phyloP scores from a whole-genome alignment of 1,284 basidiomycete species.

The Sporisorium sorghi region DNA sequence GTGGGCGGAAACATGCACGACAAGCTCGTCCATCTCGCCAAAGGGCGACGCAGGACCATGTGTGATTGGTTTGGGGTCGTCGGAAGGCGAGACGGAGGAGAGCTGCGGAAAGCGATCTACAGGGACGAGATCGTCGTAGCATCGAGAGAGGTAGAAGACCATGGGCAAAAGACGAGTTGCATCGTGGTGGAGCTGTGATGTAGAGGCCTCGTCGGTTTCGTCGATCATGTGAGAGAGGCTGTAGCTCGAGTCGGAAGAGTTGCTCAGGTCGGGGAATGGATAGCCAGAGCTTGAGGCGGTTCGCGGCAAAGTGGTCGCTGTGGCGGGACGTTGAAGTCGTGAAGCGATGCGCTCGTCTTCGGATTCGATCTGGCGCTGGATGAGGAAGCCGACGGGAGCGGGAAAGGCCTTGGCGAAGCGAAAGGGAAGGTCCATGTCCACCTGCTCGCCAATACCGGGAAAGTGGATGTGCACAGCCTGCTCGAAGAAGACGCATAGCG shows the following conservation, averaged over 20 bases:
- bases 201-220: conserved; percentile 22
- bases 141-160: conserved; percentile 59
- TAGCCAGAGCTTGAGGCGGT: conserved; percentile 12
- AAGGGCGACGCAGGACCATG: conserved; percentile 50
- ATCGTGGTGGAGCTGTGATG: conserved; percentile 21
- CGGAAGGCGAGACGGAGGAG: conserved; percentile 8
- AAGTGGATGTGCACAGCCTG: conserved; percentile 56
- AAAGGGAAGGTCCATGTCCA: conserved; percentile 53
- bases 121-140: conserved; percentile 56
- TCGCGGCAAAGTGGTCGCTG: conserved; percentile 1
- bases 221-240: conserved; percentile 23
- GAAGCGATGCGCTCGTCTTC: conserved; percentile 48
- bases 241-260: conserved; percentile 29
- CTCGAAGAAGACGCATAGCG: conserved; percentile 61
- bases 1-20: conserved; percentile 42
- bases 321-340: conserved; percentile 10
- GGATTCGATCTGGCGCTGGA: conserved; percentile 52
- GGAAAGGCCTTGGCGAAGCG: conserved; percentile 49
- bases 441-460: conserved; percentile 51
- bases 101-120: conserved; percentile 50
- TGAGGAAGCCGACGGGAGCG: conserved; percentile 50
- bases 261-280: conserved; percentile 34
- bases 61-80: conserved; percentile 27
- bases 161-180: conserved; percentile 38
- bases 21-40: conserved; percentile 45